Evolutionary conservation across 2,329 filamentous ascomycete genomes (phyloP).

Genomic region (Dactylellina leptospora): DNA sequence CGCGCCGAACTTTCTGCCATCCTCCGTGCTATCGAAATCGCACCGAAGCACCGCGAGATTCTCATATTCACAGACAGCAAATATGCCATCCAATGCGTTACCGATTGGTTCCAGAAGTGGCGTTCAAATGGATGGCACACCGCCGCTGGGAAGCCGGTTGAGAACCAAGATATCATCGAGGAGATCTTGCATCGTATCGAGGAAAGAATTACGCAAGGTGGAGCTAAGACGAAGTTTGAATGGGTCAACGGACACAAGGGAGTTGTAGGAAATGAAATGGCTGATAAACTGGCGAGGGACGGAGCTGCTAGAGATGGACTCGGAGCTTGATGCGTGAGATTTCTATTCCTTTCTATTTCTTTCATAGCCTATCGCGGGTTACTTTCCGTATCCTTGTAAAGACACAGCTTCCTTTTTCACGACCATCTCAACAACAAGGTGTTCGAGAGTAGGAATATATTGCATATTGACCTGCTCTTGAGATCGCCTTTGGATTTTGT

Average conservation of each 20-base stretch:
- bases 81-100: slow-evolving; percentile 90
- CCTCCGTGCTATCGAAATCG: slow-evolving; percentile 79
- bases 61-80: slow-evolving; percentile 87
- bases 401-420: neutral
- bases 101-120: slow-evolving; percentile 83
- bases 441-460: no score
- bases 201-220: slow-evolving; percentile 68
- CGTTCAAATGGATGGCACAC: slow-evolving; percentile 79
- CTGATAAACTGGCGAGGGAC: slow-evolving; percentile 49
- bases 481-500: neutral
- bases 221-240: slow-evolving; percentile 73
- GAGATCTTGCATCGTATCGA: slow-evolving; percentile 76
- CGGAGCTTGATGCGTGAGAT: neutral
- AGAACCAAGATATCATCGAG: slow-evolving; percentile 86
- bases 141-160: slow-evolving; percentile 73
- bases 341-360: neutral
- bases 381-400: slow-evolving; percentile 1
- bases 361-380: neutral
- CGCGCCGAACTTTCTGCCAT: slow-evolving; percentile 94
- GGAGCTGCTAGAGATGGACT: slow-evolving; percentile 37
- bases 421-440: no score
- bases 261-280: slow-evolving; percentile 50
- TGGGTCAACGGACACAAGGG: slow-evolving; percentile 90
- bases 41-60: slow-evolving; percentile 73
- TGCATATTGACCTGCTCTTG: neutral